Evolutionary conservation across 345 rosid genomes (phyloP).

Genomic region (Eucalyptus curtisii): DNA sequence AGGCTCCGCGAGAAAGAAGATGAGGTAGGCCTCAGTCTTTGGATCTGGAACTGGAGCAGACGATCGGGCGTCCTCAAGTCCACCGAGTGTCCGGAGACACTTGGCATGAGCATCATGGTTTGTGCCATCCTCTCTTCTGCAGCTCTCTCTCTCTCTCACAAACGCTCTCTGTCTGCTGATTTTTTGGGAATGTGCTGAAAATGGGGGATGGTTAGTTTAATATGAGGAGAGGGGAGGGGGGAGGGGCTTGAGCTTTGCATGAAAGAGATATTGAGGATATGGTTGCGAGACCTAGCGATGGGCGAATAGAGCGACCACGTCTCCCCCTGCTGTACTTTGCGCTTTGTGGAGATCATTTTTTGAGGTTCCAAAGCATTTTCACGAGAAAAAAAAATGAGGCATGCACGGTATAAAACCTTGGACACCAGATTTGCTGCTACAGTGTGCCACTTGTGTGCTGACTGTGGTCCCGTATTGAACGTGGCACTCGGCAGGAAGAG

Average conservation of each 20-base stretch:
- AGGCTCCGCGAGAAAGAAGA: conserved; percentile 25
- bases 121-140: conserved; percentile 41
- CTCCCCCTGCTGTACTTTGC: not conserved
- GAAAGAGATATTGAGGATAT: conserved; percentile 19
- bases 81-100: conserved; percentile 38
- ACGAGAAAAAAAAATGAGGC: not conserved
- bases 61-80: conserved; percentile 29
- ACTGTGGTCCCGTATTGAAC: not conserved
- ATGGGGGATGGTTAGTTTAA: not conserved
- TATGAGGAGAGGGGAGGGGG: not conserved
- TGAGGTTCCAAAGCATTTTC: not conserved
- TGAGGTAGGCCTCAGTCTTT: conserved; percentile 26
- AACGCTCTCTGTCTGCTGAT: not conserved
- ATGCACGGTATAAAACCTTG: not conserved
- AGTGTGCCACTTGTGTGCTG: not conserved
- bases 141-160: not conserved
- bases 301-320: conserved; percentile 59
- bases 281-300: conserved; percentile 20
- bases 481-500: not conserved
- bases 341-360: not conserved
- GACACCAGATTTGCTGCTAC: not conserved
- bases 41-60: conserved; percentile 36
- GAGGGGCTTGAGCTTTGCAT: not conserved
- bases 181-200: not conserved
- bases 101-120: conserved; percentile 66